These are phyloP conservation scores for Macrotyloma uniflorum DNA, from an alignment of 306 rosid genomes.

Conservation along the genomic window DNA sequence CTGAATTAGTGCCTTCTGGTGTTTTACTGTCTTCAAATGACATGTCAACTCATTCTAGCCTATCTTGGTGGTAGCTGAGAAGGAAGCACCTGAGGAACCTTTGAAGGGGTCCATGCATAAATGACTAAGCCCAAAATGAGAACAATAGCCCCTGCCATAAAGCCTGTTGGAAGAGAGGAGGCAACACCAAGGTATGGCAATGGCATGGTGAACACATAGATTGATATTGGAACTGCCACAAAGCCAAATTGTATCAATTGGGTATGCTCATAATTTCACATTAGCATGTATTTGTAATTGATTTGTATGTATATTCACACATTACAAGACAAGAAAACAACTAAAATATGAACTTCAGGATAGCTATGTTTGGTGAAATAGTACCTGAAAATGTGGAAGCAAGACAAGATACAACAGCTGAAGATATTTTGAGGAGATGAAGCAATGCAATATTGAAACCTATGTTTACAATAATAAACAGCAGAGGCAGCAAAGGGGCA, in stretches of 20 bases:
- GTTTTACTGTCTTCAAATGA: constrained; percentile 6
- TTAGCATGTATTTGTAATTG: constrained; percentile 3
- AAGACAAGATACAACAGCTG: constrained; percentile 87
- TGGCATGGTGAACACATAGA: constrained; percentile 79
- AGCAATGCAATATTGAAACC: constrained; percentile 76
- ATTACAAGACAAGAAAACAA: not conserved
- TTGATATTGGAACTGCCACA: constrained; percentile 79
- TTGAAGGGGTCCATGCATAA: constrained; percentile 78
- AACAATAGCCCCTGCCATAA: constrained; percentile 71
- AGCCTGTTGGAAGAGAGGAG: constrained; percentile 79
- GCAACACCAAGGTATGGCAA: constrained; percentile 84
- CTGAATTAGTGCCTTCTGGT: constrained; percentile 15
- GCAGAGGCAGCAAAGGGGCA: constrained; percentile 56
- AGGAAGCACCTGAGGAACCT: constrained; percentile 44
- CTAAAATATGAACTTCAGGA: not conserved
- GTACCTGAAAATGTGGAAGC: constrained; percentile 94
- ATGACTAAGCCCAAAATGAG: constrained; percentile 69
- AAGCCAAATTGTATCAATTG: constrained; percentile 35
- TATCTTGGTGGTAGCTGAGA: constrained; percentile 41
- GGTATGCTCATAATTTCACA: constrained; percentile 27
- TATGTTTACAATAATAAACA: constrained; percentile 53
- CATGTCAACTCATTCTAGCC: constrained; percentile 25
- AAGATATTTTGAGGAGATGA: constrained; percentile 88
- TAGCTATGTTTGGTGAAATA: constrained; percentile 8
- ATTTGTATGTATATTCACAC: not conserved